A percentile compares a stretch with the other conserved stretches of the same genome.
These are phyloP conservation scores for Fulvia fulva DNA, from an alignment of 2,329 filamentous ascomycete species.

Conservation along the genomic window DNA sequence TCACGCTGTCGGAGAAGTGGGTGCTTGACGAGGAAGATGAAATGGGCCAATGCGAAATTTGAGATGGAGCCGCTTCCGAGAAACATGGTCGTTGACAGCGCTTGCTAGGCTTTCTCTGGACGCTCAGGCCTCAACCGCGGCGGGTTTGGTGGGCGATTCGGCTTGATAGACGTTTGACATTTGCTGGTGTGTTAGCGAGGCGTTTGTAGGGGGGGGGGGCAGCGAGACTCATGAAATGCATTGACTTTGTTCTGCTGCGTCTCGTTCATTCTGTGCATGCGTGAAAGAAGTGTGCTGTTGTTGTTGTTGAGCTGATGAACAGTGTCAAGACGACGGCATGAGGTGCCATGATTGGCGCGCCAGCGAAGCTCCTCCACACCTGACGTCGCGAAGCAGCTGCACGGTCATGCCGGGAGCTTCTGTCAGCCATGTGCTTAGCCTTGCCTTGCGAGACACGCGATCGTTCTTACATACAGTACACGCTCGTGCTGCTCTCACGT, in stretches of 20 bases:
- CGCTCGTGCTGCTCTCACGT: no score
- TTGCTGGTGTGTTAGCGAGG: neutral
- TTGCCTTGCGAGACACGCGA: no score
- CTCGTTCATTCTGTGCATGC: neutral
- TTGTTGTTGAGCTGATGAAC: no score
- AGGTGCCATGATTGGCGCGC: neutral
- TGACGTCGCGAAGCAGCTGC: no score
- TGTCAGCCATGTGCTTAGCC: neutral
- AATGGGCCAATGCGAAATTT: constrained; percentile 18
- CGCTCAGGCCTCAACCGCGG: neutral
- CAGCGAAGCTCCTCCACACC: neutral
- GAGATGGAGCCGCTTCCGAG: neutral
- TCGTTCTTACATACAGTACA: no score
- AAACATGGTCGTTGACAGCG: neutral
- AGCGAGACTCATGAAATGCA: neutral
- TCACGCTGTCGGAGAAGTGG: constrained; percentile 40
- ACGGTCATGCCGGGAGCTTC: neutral
- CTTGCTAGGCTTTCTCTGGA: neutral
- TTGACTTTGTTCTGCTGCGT: neutral
- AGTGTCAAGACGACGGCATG: no score
- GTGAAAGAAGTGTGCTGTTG: neutral
- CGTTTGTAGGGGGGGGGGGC: neutral
- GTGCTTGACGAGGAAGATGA: constrained; percentile 24
- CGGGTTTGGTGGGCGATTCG: neutral
- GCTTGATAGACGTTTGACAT: neutral